Evolutionary conservation across 2,329 filamentous ascomycete genomes (phyloP), one percentile per base, ranked within the genome.

Genomic region (Verticillium tricorpus): DNA sequence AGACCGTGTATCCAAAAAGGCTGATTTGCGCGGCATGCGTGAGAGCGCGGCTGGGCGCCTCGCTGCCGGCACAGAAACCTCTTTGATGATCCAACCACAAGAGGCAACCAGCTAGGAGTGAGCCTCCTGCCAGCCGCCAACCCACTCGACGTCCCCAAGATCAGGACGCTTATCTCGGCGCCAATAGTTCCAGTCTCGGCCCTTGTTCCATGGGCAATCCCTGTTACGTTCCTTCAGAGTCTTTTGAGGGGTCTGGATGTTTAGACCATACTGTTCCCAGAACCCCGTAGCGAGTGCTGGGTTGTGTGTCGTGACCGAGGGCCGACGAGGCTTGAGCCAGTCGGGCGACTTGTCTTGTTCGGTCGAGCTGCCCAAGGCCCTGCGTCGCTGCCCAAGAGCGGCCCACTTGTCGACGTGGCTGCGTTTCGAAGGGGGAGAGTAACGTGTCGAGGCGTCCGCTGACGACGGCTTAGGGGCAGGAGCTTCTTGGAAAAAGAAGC

Each of bases 141-240:
- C 92, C 89, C 94, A 96, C 86, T 96, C 93, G 81, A 93, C 79
- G 72, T 94, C 90, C 72, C 88, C 89, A 75, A 91, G 85, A 78
- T 90, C 89, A 72, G 82, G 76, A 69, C 83, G 84, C 71, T 78
- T 80, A 66, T 89, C 87, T 71, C 85, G 81, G 71, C 84, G 84
- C 83, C 84, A 86, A 66, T 77, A 76, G 65, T 84, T 84, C 79
- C 80, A 82, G 75, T 87, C 84, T 78, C 84, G 81, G 66, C 80
- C 80, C 72, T 82, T 84, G 66, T 76, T 82, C 80, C 83, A 84
- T 62, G 84, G 84, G 72, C 81, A 85, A 61, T 81, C 82, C 72
- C 80, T 81, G 63, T 70, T 71, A 66, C 77, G 79, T 61, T 85
- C 82, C 71, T 79, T 79, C 62, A 72, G 74, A 65, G 69, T 74